Evolutionary conservation across 1,139 yeast species (phyloP).

Genomic region (Geotrichum aggregatum): DNA sequence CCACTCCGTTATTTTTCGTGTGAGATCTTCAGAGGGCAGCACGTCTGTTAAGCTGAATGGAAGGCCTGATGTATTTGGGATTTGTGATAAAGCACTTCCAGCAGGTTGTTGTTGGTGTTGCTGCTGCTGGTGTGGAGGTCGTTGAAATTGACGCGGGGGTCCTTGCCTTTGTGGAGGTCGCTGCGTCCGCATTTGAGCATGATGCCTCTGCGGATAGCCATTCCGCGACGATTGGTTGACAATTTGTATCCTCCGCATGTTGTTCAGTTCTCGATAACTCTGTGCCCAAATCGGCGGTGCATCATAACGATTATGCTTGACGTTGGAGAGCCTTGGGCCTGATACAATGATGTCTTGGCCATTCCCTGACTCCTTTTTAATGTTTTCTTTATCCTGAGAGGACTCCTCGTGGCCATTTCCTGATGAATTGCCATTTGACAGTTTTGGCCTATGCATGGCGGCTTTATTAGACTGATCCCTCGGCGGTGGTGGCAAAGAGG

Average conservation of each 20-base stretch:
- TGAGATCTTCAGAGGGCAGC: slow-evolving; percentile 77
- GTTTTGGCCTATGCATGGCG: neutral
- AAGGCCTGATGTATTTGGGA: slow-evolving; percentile 17
- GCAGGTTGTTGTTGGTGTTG: neutral
- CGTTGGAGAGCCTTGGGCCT: neutral
- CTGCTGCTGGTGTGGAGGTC: slow-evolving; percentile 6
- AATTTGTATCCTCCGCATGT: slow-evolving; percentile 49
- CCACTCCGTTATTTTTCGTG: slow-evolving; percentile 84
- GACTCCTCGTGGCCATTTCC: neutral
- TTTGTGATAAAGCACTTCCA: neutral
- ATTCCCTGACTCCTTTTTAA: neutral
- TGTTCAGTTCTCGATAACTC: slow-evolving; percentile 13
- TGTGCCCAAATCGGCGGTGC: slow-evolving; percentile 82
- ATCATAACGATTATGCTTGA: slow-evolving; percentile 61
- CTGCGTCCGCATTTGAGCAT: neutral
- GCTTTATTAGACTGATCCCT: neutral
- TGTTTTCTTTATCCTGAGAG: neutral
- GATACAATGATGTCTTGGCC: neutral
- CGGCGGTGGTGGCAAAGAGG: slow-evolving; percentile 8
- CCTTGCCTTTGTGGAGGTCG: neutral
- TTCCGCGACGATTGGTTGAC: neutral
- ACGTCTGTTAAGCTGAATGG: slow-evolving; percentile 58
- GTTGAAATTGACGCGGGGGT: neutral
- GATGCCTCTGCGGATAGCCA: neutral
- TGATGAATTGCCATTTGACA: neutral